A percentile compares a stretch with the other conserved stretches of the same genome.
Evolutionary conservation across 2,329 filamentous ascomycete genomes (phyloP).

Genomic region (Alternaria dauci): DNA sequence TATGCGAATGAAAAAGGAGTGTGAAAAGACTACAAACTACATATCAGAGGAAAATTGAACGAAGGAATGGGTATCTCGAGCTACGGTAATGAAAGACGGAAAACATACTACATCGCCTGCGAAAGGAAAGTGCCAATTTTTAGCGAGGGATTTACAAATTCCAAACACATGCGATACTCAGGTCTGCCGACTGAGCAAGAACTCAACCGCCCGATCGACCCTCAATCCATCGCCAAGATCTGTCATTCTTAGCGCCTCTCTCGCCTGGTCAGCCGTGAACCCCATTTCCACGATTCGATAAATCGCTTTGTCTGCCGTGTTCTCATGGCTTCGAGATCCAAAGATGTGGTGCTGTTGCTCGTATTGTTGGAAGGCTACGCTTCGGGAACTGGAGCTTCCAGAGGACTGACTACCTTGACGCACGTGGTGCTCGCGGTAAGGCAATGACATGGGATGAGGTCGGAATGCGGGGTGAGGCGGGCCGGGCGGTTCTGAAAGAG

Average conservation of each 20-base stretch:
- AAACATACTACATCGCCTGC: background rate
- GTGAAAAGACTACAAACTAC: background rate
- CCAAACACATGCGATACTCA: background rate
- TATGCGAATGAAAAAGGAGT: background rate
- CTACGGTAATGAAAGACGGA: background rate
- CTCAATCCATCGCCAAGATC: slow-evolving; percentile 68
- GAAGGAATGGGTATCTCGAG: slow-evolving; percentile 9
- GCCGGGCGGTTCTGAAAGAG: slow-evolving; percentile 8
- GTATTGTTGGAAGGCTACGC: slow-evolving; percentile 39
- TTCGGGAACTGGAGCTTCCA: slow-evolving; percentile 19
- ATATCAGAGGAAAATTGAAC: background rate
- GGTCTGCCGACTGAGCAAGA: slow-evolving; percentile 53
- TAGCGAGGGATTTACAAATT: background rate
- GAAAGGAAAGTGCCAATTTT: background rate
- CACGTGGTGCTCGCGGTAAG: background rate
- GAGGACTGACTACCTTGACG: slow-evolving; percentile 10
- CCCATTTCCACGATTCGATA: slow-evolving; percentile 67
- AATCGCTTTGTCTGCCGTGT: slow-evolving; percentile 66
- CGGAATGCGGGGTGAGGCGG: slow-evolving; percentile 33
- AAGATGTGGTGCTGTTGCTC: slow-evolving; percentile 42
- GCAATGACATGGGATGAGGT: slow-evolving; percentile 12
- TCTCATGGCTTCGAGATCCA: slow-evolving; percentile 52
- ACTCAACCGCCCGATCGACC: slow-evolving; percentile 64
- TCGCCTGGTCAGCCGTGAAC: slow-evolving; percentile 64
- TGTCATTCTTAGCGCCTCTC: slow-evolving; percentile 65